Evolutionary conservation across 805 yeast genomes (phyloP), one percentile per base, ranked within the genome.

Genomic region (Wilhelminamyces savonicus): DNA sequence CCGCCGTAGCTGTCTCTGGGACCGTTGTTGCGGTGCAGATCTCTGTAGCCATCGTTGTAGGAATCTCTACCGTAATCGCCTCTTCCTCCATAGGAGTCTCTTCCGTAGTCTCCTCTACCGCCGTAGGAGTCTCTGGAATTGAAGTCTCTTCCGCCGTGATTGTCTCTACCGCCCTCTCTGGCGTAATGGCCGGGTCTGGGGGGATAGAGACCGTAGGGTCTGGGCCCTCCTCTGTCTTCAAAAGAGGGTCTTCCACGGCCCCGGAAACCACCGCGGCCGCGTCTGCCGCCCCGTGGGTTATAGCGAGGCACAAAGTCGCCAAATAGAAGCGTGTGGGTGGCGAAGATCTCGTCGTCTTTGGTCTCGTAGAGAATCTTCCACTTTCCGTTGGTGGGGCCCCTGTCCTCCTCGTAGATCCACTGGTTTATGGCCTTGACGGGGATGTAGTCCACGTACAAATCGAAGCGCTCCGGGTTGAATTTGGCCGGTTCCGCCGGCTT

Each of bases 391-490:
- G 46, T 44, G 8, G 74, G 71, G 9, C 66, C 68, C 23, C 46
- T 48, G 30, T 57, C 62, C 35, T 67, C 74, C 41, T 66, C 69
- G 38, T 54, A 69, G 11, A 66, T 62, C 71, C 73, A 67, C 24
- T 53, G 55, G 31, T 59, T 61, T 3, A 65, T 53, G 12, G 69
- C 69, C 36, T 62, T 60, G 14, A 64, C 70, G 1, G 71, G 71
- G 23, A 68, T 56, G 38, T 46, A 68, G 37, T 67, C 73, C 24
- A 63, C 57, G 40, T 44, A 66, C 21, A 66, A 34, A 7, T 50
- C 50, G 27, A 42, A 46, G 37, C 58, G 42, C 17, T 36, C 43
- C 4, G 30, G 36, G 7, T 29, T 26, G 26, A 24, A 45, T 21
- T 44, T 31, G 21, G 39, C 31, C 7, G 53, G 53, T 13, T 11